Base-by-base conservation (phyloP, 1,284 basidiomycete species). In the Inonotus obliquus region DNA sequence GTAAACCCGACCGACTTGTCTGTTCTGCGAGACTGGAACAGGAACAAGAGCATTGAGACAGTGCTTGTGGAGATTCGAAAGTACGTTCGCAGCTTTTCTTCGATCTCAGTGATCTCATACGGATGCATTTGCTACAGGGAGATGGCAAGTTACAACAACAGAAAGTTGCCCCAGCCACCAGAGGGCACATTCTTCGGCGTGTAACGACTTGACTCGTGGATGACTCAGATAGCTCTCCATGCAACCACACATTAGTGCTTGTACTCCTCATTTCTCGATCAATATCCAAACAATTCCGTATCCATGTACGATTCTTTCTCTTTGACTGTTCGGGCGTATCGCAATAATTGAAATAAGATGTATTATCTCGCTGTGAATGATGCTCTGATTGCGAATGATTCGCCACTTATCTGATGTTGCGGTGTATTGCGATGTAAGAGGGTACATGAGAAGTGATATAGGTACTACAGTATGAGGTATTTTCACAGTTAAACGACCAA, bases 91-190 rank as follows among this genome's bases (percentile, higher is more conserved):
- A 45, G 1, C 14, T 48, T 39, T 38, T 44, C 6, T 5, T 54
- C 51, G 44, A 47, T 37, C 49, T 47, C 37, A 41, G 25, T 48
- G 35, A 11, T 27, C 19, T 21, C 37, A 1, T 29, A 54, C 21
- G 27, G 9, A 25, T 44, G 2, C n/a, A 7, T 49, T 14, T 13
- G 11, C 25, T 32, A 44, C 69, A 98, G 95, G 76, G 95, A 97
- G 74, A 98, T 99, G 96, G 94, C 89, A 1, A 85, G 90, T 49
- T 87, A 91, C 67, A 83, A 84, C 63, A 98, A 98, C 75, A 83
- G 95, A 69, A 99, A 98, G 79, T 82, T 96, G 49, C 91, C 94
- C 35, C 96, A 99, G 76, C 96, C 96, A 2, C 84, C 89, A 23
- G 96, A 99, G 75, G 94, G 94, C 62, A 84, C 83, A 66, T 82